Conservation (phyloP, 371 early-diverging fungal genomes). For the Circinella umbellata region DNA sequence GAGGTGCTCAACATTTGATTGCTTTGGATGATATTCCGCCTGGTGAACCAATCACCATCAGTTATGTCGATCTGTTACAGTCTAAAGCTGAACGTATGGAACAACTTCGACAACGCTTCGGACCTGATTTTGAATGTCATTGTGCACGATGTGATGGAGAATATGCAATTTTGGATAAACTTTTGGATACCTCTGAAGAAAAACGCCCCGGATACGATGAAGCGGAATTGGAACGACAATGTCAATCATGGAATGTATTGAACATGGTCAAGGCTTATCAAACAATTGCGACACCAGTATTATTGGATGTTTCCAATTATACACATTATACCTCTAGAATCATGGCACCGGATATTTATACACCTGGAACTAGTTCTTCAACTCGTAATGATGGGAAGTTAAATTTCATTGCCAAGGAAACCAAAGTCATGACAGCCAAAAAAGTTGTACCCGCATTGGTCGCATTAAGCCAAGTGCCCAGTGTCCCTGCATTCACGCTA, state of each 20-base stretch:
- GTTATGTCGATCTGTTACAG: constrained; percentile 74
- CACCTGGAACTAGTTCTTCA: neutral
- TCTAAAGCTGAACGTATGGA: constrained; percentile 57
- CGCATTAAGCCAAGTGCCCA: constrained; percentile 29
- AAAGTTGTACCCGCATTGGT: constrained; percentile 19
- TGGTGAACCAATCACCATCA: constrained; percentile 76
- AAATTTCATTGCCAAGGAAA: constrained; percentile 9
- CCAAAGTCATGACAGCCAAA: constrained; percentile 4
- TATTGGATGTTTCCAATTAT: constrained; percentile 35
- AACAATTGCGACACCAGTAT: constrained; percentile 23
- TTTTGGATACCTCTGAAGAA: constrained; percentile 11
- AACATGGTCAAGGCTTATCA: constrained; percentile 30
- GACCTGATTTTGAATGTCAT: constrained; percentile 30
- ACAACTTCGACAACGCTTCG: constrained; percentile 50
- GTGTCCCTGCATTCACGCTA: constrained; percentile 33
- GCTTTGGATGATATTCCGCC: constrained; percentile 63
- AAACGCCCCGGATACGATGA: neutral
- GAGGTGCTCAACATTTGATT: constrained; percentile 50
- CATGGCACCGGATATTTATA: constrained; percentile 37
- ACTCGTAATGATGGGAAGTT: neutral
- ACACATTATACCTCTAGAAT: constrained; percentile 39
- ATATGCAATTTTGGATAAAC: constrained; percentile 18
- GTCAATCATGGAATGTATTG: constrained; percentile 41
- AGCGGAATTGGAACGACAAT: constrained; percentile 12
- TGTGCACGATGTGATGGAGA: constrained; percentile 39